A percentile compares a stretch with the other conserved stretches of the same genome.
Evolutionary conservation across 2,329 filamentous ascomycete genomes (phyloP).

Genomic region (Alternaria gansuensis): DNA sequence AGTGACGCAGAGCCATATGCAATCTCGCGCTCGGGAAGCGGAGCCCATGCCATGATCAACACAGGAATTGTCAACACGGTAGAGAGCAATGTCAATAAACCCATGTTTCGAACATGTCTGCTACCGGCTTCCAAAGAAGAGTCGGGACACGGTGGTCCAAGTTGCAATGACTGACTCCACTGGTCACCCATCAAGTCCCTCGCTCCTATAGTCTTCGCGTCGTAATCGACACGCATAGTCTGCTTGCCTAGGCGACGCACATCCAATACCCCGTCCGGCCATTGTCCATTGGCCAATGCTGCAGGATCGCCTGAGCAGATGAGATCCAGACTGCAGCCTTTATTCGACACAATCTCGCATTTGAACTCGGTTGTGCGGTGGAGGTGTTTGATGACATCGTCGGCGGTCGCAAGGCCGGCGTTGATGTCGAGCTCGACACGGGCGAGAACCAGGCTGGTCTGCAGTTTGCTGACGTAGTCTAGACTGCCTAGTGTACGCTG

Average conservation of each 20-base stretch:
- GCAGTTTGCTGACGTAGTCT: conserved; percentile 62
- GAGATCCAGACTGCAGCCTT: conserved; percentile 39
- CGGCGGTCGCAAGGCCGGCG: conserved; percentile 31
- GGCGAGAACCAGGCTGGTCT: conserved; percentile 71
- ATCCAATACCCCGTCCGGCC: conserved; percentile 38
- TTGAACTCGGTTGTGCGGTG: conserved; percentile 70
- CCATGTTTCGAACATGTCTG: conserved; percentile 64
- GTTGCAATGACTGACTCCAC: conserved; percentile 41
- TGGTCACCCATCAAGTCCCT: conserved; percentile 55
- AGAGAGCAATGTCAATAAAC: conserved; percentile 51
- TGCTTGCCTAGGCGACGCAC: conserved; percentile 30
- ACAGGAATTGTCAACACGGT: conserved; percentile 54
- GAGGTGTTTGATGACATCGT: conserved; percentile 61
- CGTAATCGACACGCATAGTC: conserved; percentile 56
- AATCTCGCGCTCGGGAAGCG: conserved; percentile 58
- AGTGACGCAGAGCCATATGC: conserved; percentile 66
- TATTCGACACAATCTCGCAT: conserved; percentile 55
- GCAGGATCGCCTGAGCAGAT: conserved; percentile 22
- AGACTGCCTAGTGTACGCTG: conserved; percentile 61
- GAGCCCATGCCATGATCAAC: conserved; percentile 74
- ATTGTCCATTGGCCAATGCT: conserved; percentile 25
- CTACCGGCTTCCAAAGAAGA: conserved; percentile 60
- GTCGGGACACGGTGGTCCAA: conserved; percentile 61
- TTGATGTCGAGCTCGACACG: conserved; percentile 72
- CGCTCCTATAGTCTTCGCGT: conserved; percentile 60